Base-by-base conservation (phyloP, 2,329 filamentous ascomycete species). In the Ophiostoma ips region DNA sequence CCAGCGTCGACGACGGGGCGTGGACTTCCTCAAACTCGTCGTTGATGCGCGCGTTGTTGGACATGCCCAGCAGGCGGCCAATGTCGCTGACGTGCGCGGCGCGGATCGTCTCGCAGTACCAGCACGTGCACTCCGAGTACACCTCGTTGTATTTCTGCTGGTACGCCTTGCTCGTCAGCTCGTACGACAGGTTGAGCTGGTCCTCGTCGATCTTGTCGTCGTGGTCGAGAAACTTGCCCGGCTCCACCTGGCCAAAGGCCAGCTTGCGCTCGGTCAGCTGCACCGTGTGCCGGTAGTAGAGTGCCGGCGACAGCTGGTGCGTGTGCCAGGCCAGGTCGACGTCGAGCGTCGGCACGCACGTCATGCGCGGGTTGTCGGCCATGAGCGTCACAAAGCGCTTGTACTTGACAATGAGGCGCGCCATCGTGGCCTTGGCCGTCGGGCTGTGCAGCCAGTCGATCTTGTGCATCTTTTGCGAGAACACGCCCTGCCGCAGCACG, bases 291-390 rank as follows among this genome's bases (percentile, higher is more conserved):
- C 61, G 52, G 57, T 77, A 82, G 64, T 92, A 92, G 3, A 67
- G 59, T 2, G 61, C 58, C 0, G 85, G 82, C 9, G 68, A 75
- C 3, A 90, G 75, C 61, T 90, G 83, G 58, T 90, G 84, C 0
- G 84, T 90, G 61, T 94, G 87, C 83, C 84, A 88, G 0, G 76
- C 83, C 0, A 88, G 67, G 59, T 88, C 84, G 5, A 88, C 71
- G 55, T 88, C 84, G 0, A 87, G 68, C 0, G 83, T 88, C 0
- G 84, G 84, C 1, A 88, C 83, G 0, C 71, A 75, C 13, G 75
- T 66, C 4, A 71, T 61, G 0, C 53, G 56, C 0, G 70, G 69
- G 40, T 77, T 57, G 0, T 59, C 53, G 1, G 63, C 62, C 62
- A 87, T 80, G 55, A 87, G 72, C 0, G 56, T 46, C 15, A 84